Evolutionary conservation across 1,284 basidiomycete genomes (phyloP).

Genomic region (Rhodofomes roseus): DNA sequence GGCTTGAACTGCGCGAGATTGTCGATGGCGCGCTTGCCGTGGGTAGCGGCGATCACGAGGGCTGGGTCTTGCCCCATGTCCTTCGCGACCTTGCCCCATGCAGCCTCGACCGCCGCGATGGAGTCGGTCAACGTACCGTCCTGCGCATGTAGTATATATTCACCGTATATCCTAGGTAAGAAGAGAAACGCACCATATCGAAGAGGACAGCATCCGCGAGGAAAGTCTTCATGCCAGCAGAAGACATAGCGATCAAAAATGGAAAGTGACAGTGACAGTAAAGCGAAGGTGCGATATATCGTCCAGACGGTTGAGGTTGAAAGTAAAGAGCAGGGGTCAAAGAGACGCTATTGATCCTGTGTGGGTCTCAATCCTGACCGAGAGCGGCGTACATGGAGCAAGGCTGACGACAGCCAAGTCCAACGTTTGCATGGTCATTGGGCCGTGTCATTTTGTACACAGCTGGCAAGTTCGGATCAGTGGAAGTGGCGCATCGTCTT

Average conservation of each 20-base stretch:
- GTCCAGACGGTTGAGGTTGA: neutral
- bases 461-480: no score
- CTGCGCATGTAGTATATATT: no score
- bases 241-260: conserved; percentile 20
- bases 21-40: conserved; percentile 68
- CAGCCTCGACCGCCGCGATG: conserved; percentile 74
- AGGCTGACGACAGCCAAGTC: neutral
- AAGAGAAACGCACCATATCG: conserved; percentile 55
- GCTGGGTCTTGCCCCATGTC: conserved; percentile 66
- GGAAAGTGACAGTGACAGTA: neutral
- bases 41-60: conserved; percentile 67
- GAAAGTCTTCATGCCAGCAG: conserved; percentile 31
- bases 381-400: neutral
- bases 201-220: conserved; percentile 64
- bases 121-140: conserved; percentile 75
- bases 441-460: neutral
- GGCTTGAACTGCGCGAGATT: conserved; percentile 39
- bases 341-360: no score
- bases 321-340: no score
- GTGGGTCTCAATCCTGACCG: neutral
- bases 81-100: conserved; percentile 72
- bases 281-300: neutral
- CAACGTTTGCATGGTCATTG: neutral
- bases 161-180: neutral
- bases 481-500: no score